Evolutionary conservation across 257 asterid genomes (phyloP), one percentile per base, ranked within the genome.

Genomic region (Solanum pimpinellifolium): DNA sequence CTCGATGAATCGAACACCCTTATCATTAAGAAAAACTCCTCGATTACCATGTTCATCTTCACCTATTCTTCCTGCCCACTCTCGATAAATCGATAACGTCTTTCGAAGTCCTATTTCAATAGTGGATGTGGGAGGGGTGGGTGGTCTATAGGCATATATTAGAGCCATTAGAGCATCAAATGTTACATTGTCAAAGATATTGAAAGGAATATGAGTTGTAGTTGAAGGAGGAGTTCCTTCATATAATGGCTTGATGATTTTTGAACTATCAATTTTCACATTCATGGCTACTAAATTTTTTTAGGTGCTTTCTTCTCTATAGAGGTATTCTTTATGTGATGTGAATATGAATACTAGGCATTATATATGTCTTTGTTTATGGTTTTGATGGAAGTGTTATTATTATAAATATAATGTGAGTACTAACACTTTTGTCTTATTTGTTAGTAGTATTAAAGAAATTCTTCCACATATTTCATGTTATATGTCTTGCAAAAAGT

Each of bases 41-140:
- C 90, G 93, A 11, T 93, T 91, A 0, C 92, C 95, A 1, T 86
- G 82, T 2, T 37, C 84, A 11, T 91, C 98, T 65, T 68, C 85
- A 4, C 95, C 89, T 18, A 95, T 92, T 90, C 98, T 88, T 39
- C 98, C 98, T 0, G 97, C 98, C 96, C 96, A 93, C 76, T 92
- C 96, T 7, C 98, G 93, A 73, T 93, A 94, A 29, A 39, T 89
- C 0, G 93, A 90, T 78, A 95, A 81, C 0, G 95, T 96, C 90
- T 90, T 94, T 42, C 92, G 85, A 1, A 94, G 92, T 52, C 98
- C 98, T 2, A n/a, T 68, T 89, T 94, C 97, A 0, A 95, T 87
- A 25, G 90, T 86, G 10, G 73, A 66, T 35, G 86, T 95, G 15
- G 92, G 88, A 3, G 97, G 94, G 44, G 92, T 93, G 0, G 98